Evolutionary conservation across 495 filamentous ascomycete genomes (phyloP).

Genomic region (Gamarada debralockiae): DNA sequence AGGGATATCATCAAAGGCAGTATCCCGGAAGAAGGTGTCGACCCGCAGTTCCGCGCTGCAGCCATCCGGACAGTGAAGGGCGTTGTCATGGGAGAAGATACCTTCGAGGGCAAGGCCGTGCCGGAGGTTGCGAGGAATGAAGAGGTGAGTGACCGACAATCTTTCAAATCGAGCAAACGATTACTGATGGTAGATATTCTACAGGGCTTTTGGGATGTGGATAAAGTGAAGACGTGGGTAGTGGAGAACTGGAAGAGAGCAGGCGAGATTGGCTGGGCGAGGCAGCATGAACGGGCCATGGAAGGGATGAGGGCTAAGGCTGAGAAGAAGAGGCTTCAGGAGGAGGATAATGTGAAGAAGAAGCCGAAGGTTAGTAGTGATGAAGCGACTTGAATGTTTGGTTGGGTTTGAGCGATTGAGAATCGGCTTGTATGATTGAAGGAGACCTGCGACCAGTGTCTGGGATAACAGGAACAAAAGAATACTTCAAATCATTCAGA

Average conservation of each 20-base stretch:
- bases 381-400: too few relatives aligned
- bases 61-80: constrained; percentile 19
- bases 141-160: neutral
- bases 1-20: constrained; percentile 17
- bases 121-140: constrained; percentile 20
- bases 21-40: constrained; percentile 28
- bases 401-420: too few relatives aligned
- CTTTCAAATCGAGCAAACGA: too few relatives aligned
- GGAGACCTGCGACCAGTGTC: too few relatives aligned
- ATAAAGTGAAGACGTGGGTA: constrained; percentile 32
- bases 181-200: too few relatives aligned
- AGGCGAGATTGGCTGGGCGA: constrained; percentile 27
- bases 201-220: constrained; percentile 36
- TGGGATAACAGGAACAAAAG: too few relatives aligned
- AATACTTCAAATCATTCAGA: too few relatives aligned
- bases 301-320: constrained; percentile 22
- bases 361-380: neutral
- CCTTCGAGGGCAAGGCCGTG: constrained; percentile 24
- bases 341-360: constrained; percentile 7
- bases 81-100: constrained; percentile 28
- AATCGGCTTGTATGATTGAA: too few relatives aligned
- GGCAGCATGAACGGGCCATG: constrained; percentile 19
- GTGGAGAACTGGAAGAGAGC: constrained; percentile 30
- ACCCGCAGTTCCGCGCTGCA: constrained; percentile 18
- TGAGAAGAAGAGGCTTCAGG: constrained; percentile 17